Evolutionary conservation across 1,139 yeast genomes (phyloP), one percentile per base, ranked within the genome.

Genomic region (Geotrichum fermentans): DNA sequence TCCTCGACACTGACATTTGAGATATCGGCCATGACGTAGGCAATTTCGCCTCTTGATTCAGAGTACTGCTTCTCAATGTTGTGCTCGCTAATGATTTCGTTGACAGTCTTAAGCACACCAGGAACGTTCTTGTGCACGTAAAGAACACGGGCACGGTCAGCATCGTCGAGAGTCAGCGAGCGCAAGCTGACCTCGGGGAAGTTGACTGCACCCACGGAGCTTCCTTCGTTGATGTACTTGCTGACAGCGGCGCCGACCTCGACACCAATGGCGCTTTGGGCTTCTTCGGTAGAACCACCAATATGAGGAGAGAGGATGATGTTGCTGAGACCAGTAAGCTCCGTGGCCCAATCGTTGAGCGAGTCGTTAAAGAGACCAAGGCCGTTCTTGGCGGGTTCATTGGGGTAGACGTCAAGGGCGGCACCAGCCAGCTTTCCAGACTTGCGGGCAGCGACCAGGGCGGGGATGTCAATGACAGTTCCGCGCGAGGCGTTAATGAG

Each of bases 231-330:
- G 67, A 92, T 84, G 74, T 89, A 94, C 68, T 87, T 88, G 58
- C 90, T 76, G 64, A 92, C 77, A 28, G 96, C 81, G 44, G 85
- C 75, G 52, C 84, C 90, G 53, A 92, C 99, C 73, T 92, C 99
- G 55, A 90, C 75, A 71, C 99, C 98, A 66, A 92, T 92, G 45
- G 97, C 96, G 54, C 89, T 80, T 76, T 92, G 99, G 32, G 98
- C 98, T 74, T 92, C 99, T 71, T 92, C 97, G 43, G 99, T 92
- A 44, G 97, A 89, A 57, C 98, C 99, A 73, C 99, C 99, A 62
- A 92, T 92, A 66, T 92, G 99, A 33, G 99, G 99, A 50, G 97
- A 84, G 64, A 92, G 77, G 56, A 92, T 89, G 51, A 92, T 83
- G 68, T 92, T 92, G 72, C 94, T 80, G 67, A 89, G 77, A 16